A percentile compares a stretch with the other conserved stretches of the same genome.
Conservation (phyloP, 768 basidiomycete genomes). For the Collybia sordida region DNA sequence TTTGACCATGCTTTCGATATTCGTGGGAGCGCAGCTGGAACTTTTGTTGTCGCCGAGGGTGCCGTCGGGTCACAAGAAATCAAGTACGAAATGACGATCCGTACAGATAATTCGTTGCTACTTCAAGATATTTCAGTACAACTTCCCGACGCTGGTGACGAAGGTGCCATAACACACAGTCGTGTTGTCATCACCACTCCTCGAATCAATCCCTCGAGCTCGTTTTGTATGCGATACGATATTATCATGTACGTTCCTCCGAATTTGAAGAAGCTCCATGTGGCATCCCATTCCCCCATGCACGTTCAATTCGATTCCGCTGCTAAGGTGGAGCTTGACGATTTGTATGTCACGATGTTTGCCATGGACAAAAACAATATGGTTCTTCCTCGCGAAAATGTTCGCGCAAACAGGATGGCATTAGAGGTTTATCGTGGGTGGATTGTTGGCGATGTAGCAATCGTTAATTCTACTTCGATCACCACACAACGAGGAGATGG, state of each 20-base stretch:
- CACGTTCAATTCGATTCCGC: conserved; percentile 18
- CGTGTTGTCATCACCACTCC: conserved; percentile 39
- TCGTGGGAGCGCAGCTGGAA: conserved; percentile 48
- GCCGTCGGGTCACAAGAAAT: conserved; percentile 38
- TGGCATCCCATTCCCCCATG: conserved; percentile 40
- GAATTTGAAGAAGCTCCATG: conserved; percentile 44
- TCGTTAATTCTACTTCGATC: conserved; percentile 39
- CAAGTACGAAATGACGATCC: conserved; percentile 49
- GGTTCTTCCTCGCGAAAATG: conserved; percentile 40
- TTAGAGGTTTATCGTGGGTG: conserved; percentile 54
- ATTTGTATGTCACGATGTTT: conserved; percentile 45
- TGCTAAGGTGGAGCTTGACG: conserved; percentile 3
- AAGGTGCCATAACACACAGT: conserved; percentile 30
- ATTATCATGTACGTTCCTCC: conserved; percentile 50
- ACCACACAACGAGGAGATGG: conserved; percentile 52
- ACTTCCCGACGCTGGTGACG: conserved; percentile 32
- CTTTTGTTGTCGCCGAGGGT: conserved; percentile 47
- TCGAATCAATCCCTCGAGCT: conserved; percentile 13
- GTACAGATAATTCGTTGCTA: conserved; percentile 38
- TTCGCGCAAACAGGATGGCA: conserved; percentile 38
- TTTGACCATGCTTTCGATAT: conserved; percentile 48
- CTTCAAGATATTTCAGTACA: conserved; percentile 37
- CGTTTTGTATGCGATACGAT: conserved; percentile 55
- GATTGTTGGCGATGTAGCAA: conserved; percentile 58
- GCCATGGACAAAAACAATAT: conserved; percentile 36